These are phyloP conservation scores for Ceriops zippeliana DNA, from an alignment of 345 rosid species.

Conservation along the genomic window DNA sequence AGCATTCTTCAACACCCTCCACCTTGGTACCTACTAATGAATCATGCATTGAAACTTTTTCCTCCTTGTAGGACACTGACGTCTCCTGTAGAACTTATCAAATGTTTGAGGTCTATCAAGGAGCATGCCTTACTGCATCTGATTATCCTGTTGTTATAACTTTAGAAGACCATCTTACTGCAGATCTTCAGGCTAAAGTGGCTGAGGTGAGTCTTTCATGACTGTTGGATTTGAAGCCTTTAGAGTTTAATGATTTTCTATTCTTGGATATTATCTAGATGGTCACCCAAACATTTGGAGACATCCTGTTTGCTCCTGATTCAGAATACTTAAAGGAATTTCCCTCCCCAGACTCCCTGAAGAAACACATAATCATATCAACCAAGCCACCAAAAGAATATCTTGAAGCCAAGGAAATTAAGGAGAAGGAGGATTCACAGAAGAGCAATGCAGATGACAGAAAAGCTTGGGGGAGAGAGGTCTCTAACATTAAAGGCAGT, in stretches of 20 bases:
- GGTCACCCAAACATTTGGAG: conserved; percentile 74
- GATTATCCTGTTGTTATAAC: conserved; percentile 89
- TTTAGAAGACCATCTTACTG: conserved; percentile 92
- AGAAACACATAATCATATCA: conserved; percentile 68
- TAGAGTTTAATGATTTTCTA: conserved; percentile 14
- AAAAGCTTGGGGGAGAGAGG: conserved; percentile 80
- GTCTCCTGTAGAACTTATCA: conserved; percentile 64
- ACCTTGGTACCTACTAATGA: too few species aligned
- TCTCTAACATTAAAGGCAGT: conserved; percentile 41
- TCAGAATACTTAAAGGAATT: conserved; percentile 75
- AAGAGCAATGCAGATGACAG: conserved; percentile 38
- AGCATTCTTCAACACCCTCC: neutral
- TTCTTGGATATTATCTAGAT: conserved; percentile 48
- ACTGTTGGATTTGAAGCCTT: conserved; percentile 7
- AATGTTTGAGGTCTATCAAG: conserved; percentile 69
- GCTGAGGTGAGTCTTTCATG: conserved; percentile 50
- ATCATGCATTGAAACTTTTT: conserved; percentile 4
- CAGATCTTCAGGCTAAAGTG: conserved; percentile 80
- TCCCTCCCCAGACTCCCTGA: conserved; percentile 70
- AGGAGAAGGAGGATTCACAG: conserved; percentile 40
- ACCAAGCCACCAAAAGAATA: conserved; percentile 96
- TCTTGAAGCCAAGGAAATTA: conserved; percentile 42
- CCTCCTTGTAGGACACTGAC: conserved; percentile 67
- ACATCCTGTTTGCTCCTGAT: conserved; percentile 69
- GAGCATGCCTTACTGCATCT: conserved; percentile 66